Conservation (phyloP, 306 rosid genomes). For the Crataegus laevigata region DNA sequence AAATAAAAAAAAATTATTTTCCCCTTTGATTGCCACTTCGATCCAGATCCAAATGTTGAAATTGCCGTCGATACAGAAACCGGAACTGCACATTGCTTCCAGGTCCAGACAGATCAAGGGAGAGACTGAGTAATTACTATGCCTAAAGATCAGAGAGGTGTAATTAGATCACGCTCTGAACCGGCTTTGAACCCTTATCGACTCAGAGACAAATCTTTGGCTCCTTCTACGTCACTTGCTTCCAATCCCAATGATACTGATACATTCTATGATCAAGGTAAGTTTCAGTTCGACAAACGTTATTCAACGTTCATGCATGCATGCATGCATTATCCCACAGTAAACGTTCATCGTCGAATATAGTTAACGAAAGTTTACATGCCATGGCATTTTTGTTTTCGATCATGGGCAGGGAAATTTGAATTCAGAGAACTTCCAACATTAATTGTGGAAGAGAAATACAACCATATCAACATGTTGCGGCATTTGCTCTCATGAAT, state of each 20-base stretch:
- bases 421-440: neutral
- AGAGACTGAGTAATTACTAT: neutral
- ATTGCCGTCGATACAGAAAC: neutral
- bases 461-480: neutral
- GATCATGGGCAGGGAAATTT: neutral
- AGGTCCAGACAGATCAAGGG: neutral
- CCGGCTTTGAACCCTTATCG: neutral
- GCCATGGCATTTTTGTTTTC: neutral
- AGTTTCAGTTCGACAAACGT: neutral
- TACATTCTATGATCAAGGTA: neutral
- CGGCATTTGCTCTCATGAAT: neutral
- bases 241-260: neutral
- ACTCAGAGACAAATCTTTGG: neutral
- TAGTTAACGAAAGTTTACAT: neutral
- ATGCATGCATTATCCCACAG: neutral
- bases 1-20: neutral
- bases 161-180: conserved; percentile 9
- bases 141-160: conserved; percentile 1
- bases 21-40: neutral
- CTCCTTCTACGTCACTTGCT: neutral
- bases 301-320: neutral
- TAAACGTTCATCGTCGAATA: neutral
- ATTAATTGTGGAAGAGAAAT: neutral
- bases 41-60: neutral
- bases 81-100: neutral